Base-by-base conservation (phyloP, 2,329 filamentous ascomycete species). In the Podosphaera fusca region DNA sequence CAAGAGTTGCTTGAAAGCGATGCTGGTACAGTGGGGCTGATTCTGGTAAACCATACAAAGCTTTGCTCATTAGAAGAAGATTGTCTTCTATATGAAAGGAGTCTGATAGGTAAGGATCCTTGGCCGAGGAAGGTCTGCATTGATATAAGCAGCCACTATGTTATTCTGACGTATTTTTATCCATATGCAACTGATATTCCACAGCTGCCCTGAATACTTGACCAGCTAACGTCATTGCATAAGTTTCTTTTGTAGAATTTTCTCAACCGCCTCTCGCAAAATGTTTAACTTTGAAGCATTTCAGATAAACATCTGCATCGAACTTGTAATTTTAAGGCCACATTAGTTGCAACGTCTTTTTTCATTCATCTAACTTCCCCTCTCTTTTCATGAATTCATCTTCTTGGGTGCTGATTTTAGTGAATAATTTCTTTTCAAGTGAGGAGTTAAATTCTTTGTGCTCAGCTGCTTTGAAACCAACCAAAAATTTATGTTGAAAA, bases 311-410 rank as follows among this genome's bases (percentile, higher is more conserved):
- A 51, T 66, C 47, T 9, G 54, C 57, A 38, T 66, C 59, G 21
- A 65, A 60, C 54, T 67, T 67, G 54, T 65, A 65, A 4, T 36
- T 60, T 49, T 62, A 67, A 1, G 65, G 61, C 64, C 51, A 68
- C 38, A 57, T 56, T 1, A 51, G 30, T 31, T 10, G 45, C n/a
- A 51, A 29, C 6, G 55, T 3, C 33, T 49, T 46, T 35, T 21
- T 21, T 21, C 1, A 21, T 21, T 21, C 21, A 21, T 21, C 21
- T 21, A 21, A 21, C 21, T 21, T 21, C 21, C 21, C 21, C 21
- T 21, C 21, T 21, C 21, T 21, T 21, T 21, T 21, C 21, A 21
- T 21, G 21, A 21, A 21, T 21, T 21, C 21, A 21, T 1, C 21
- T 21, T 21, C 21, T 21, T 21, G 21, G 21, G 21, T 21, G 21